phyloP scores from a whole-genome alignment of 1,284 basidiomycete species.

The Microbotryum scabiosae region DNA sequence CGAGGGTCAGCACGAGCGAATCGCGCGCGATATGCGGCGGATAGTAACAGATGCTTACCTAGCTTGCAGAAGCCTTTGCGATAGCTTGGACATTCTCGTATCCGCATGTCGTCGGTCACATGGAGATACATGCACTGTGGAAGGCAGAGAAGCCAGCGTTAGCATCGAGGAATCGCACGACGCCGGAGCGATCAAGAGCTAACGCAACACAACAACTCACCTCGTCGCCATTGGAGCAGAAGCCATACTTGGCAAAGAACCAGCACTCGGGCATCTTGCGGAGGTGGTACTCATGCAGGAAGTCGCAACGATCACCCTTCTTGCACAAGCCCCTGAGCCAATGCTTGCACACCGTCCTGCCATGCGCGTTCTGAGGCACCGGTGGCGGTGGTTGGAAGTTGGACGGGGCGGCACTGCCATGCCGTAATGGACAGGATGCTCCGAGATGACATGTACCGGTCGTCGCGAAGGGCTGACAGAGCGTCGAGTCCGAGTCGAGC shows the following conservation, averaged over 20 bases:
- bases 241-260: conserved; percentile 97
- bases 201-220: neutral
- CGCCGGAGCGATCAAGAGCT: neutral
- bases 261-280: conserved; percentile 98
- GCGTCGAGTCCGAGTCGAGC: conserved; percentile 89
- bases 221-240: conserved; percentile 95
- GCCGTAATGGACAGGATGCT: conserved; percentile 76
- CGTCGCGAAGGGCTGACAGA: conserved; percentile 72
- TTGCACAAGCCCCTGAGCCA: conserved; percentile 98
- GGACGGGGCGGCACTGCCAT: conserved; percentile 62
- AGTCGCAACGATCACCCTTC: conserved; percentile 96
- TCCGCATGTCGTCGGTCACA: conserved; percentile 79
- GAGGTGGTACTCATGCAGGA: conserved; percentile 97
- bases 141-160: neutral
- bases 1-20: neutral
- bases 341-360: conserved; percentile 89
- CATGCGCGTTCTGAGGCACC: conserved; percentile 61
- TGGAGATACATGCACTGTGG: conserved; percentile 84
- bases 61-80: conserved; percentile 90
- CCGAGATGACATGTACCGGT: conserved; percentile 79
- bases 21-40: neutral
- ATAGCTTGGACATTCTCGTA: conserved; percentile 82
- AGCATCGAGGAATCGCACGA: neutral
- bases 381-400: conserved; percentile 83
- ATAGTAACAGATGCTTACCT: conserved; percentile 46